Base-by-base conservation (phyloP, 331 rosid species). In the Spiraea crenata region DNA sequence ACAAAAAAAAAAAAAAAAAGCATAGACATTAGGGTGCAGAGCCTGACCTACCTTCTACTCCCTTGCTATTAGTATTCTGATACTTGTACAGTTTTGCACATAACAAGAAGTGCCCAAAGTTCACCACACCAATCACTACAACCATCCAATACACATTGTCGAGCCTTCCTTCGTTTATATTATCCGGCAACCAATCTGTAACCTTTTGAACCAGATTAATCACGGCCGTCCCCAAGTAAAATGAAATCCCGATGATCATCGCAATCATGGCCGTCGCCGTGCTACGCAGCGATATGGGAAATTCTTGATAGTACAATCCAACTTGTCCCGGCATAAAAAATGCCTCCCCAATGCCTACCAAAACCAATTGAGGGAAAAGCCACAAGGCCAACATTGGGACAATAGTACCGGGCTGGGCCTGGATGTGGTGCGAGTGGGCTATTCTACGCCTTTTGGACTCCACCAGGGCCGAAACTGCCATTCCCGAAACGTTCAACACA, bases 281-380 rank as follows among this genome's bases (percentile, higher is more conserved):
- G 74, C 72, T 84, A 46, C 54, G 9, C 4, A 88, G 63, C 6
- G 95, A 78, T 14, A 35, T 19, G 3, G 92, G 92, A 55, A 90
- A 85, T 54, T 90, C 86, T 69, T 84, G 95, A 42, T 84, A 90
- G 34, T 84, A 88, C 38, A 90, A 75, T 34, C 83, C 49, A 57
- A 88, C 88, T 67, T 86, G 92, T 54, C 82, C 92, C 3, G 90
- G 90, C 64, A 81, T 82, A 74, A 84, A 90, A 56, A 90, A 88
- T 4, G 92, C 88, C 69, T 81, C 90, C 42, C 92, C 92, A 5
- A 86, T 25, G 3, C 96, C 90, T 49, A 81, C 85, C 47, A 86
- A 19, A 61, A 56, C 77, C 55, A 86, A n/a, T 10, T 88, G 92
- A 38, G 89, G 95, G 57, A 81, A 73, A 48, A 88, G 76, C 97